Evolutionary conservation across 2,329 filamentous ascomycete species (phyloP).

Genomic region (Colletotrichum horii): DNA sequence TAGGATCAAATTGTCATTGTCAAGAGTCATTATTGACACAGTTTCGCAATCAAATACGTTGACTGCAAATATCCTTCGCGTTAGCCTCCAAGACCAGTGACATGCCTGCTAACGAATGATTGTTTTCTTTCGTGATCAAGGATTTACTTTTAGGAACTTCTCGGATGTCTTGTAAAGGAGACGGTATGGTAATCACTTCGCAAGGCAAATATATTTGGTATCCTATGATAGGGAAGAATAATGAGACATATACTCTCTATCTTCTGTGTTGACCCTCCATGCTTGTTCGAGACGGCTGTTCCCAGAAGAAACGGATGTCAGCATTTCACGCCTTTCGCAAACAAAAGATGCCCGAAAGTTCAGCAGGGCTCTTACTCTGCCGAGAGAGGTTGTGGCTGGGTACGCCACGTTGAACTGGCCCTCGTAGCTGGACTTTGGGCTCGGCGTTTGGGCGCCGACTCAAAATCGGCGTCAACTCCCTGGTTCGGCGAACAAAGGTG

Average conservation of each 20-base stretch:
- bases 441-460: neutral
- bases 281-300: fast-evolving
- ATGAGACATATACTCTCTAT: neutral
- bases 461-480: neutral
- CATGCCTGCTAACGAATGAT: fast-evolving
- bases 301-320: neutral
- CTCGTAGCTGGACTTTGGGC: neutral
- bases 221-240: fast-evolving
- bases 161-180: fast-evolving
- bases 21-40: fast-evolving
- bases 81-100: neutral
- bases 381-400: fast-evolving
- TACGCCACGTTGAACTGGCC: neutral
- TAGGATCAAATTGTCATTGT: neutral
- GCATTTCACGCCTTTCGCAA: fast-evolving
- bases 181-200: fast-evolving
- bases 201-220: fast-evolving
- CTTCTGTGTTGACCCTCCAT: fast-evolving
- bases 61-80: too few relatives aligned
- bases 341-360: neutral
- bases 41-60: neutral
- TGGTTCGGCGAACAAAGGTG: neutral
- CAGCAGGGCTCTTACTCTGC: fast-evolving
- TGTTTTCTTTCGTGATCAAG: neutral
- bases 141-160: neutral